Percentiles rank a stretch among this genome's conserved stretches.
Evolutionary conservation across 108 stramenopile species (phyloP).

Genomic region (Discostella pseudostelligera): DNA sequence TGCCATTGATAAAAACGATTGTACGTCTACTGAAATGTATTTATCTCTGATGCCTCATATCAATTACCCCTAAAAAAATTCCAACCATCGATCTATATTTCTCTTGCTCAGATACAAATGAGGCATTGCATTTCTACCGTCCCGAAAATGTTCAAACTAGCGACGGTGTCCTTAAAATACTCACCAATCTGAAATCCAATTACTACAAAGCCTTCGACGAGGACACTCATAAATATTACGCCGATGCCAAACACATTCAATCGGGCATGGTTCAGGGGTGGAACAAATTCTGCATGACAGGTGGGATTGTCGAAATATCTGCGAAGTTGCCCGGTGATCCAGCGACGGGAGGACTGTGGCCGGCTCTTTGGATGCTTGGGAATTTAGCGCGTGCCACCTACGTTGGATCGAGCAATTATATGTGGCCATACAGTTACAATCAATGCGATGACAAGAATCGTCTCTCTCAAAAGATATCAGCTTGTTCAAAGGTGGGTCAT

Average conservation of each 20-base stretch:
- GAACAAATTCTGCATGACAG: conserved; percentile 93
- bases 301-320: conserved; percentile 84
- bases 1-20: conserved; percentile 87
- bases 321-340: conserved; percentile 84
- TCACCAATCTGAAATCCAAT: conserved; percentile 64
- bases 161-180: conserved; percentile 71
- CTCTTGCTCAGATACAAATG: conserved; percentile 70
- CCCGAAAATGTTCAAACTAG: conserved; percentile 66
- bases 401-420: conserved; percentile 84
- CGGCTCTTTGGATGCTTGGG: conserved; percentile 90
- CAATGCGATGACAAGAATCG: conserved; percentile 62
- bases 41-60: no score
- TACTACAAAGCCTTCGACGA: conserved; percentile 81
- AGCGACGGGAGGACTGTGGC: conserved; percentile 81
- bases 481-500: conserved; percentile 77
- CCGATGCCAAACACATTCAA: conserved; percentile 75
- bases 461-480: conserved; percentile 76
- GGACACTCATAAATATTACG: conserved; percentile 69
- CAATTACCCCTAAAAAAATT: not conserved
- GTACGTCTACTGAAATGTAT: conserved; percentile 39
- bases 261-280: conserved; percentile 87
- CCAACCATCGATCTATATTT: conserved; percentile 1
- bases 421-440: conserved; percentile 93
- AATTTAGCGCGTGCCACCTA: conserved; percentile 88
- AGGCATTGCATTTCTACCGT: conserved; percentile 81